Evolutionary conservation across 2,329 filamentous ascomycete genomes (phyloP), one percentile per base, ranked within the genome.

Genomic region (Pyricularia sp.): DNA sequence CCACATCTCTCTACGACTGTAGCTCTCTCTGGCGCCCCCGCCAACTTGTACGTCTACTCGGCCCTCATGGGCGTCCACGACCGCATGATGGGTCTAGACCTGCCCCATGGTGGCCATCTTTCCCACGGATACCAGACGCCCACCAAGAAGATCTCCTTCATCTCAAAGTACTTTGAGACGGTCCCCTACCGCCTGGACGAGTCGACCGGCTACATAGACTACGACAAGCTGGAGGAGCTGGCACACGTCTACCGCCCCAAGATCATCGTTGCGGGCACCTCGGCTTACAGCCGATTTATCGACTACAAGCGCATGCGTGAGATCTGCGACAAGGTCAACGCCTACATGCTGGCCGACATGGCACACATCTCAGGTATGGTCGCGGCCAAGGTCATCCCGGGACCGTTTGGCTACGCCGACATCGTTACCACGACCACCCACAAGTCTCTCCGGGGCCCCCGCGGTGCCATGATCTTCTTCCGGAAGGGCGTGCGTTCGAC

Each of bases 151-250:
- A 98, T 99, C 78, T 98, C 94, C n/a, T 93, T 94, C 75, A 90
- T 99, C 73, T 98, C 94, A 69, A 98, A 97, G 78, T 99, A 99
- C 83, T 99, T 99, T 79, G 95, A 99, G 83, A 99, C 95, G 50
- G 84, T 99, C 72, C 95, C 95, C 5, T 99, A 99, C 84, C 90
- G 93, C 70, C 86, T 98, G 68, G 88, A 97, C 82, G 92, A 96
- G 77, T 85, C 89, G 71, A 98, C 94, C 6, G 95, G 95, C 70
- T 85, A 94, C 74, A 99, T 99, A 76, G 94, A 99, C 83, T 99
- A 99, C 80, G 90, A 92, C 76, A 91, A 91, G 77, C 86, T 99
- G 68, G 94, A 97, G 80, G 89, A 96, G 78, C 85, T 93, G 71
- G 94, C 95, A 66, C 84, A 90, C 76, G 82, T 97, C 74, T 99